Percentiles rank a stretch among this genome's conserved stretches.
phyloP scores from a whole-genome alignment of 257 asterid genomes.

The Datura wrightii region DNA sequence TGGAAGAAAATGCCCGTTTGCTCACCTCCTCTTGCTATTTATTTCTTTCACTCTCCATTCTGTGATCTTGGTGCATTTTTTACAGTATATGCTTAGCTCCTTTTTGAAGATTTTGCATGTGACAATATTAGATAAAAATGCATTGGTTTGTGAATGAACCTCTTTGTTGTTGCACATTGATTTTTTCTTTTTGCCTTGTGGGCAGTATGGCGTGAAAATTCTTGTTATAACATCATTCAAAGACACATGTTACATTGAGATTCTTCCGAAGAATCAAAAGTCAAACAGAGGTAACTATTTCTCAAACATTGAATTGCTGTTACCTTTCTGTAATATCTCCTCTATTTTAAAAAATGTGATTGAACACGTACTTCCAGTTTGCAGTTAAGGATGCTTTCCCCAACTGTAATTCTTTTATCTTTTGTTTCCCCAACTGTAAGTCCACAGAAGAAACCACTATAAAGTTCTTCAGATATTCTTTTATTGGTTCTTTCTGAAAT shows the following conservation, averaged over 20 bases:
- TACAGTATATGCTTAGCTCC: too few species aligned
- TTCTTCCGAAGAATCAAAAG: constrained; percentile 79
- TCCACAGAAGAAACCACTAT: not conserved
- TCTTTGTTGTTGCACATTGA: constrained; percentile 33
- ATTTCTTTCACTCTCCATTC: not conserved
- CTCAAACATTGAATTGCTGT: not conserved
- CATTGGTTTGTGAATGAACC: constrained; percentile 23
- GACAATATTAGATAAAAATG: not conserved
- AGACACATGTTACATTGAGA: constrained; percentile 95
- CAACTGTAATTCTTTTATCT: not conserved
- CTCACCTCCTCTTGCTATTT: not conserved
- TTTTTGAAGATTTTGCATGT: not conserved
- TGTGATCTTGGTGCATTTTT: not conserved
- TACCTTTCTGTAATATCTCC: not conserved
- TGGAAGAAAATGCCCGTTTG: not conserved
- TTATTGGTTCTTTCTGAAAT: not conserved
- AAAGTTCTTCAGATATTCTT: not conserved
- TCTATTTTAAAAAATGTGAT: not conserved
- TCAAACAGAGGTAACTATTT: constrained; percentile 74
- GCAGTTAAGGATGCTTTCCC: not conserved
- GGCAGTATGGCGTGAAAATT: constrained; percentile 90
- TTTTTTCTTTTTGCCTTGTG: constrained; percentile 33
- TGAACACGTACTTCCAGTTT: not conserved
- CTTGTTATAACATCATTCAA: constrained; percentile 84
- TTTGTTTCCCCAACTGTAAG: not conserved